phyloP scores from a whole-genome alignment of 2,329 filamentous ascomycete species.

The Leptodontidium sp. region DNA sequence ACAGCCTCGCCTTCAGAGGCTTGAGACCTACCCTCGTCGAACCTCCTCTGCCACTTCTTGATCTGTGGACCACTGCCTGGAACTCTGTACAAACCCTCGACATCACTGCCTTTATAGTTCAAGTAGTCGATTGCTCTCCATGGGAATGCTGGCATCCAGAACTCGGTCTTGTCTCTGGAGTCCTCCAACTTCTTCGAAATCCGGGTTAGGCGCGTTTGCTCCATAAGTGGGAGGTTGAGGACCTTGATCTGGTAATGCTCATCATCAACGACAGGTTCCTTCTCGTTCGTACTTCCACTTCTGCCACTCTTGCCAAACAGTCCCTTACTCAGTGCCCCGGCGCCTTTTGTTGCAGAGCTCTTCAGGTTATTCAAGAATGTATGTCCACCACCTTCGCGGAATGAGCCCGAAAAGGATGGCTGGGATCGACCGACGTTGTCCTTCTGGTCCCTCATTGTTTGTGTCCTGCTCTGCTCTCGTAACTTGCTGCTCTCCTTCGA shows the following conservation, averaged over 20 bases:
- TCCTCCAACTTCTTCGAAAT: slow-evolving; percentile 90
- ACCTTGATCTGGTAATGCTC: slow-evolving; percentile 86
- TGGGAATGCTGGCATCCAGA: slow-evolving; percentile 97
- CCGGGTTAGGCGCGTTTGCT: slow-evolving; percentile 88
- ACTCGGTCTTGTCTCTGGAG: slow-evolving; percentile 94
- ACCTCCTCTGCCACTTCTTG: slow-evolving; percentile 91
- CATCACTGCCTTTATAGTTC: slow-evolving; percentile 92
- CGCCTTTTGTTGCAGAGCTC: slow-evolving; percentile 75
- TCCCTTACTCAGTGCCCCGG: slow-evolving; percentile 82
- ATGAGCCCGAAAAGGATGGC: slow-evolving; percentile 57
- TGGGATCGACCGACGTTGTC: slow-evolving; percentile 35
- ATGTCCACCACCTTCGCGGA: slow-evolving; percentile 66
- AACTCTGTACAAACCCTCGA: slow-evolving; percentile 91
- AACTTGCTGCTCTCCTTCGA: slow-evolving; percentile 51
- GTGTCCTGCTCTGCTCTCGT: slow-evolving; percentile 42
- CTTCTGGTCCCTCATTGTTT: slow-evolving; percentile 48
- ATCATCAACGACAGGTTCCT: slow-evolving; percentile 72
- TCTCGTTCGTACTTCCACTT: slow-evolving; percentile 74
- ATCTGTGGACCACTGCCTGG: slow-evolving; percentile 90
- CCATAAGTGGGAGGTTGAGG: slow-evolving; percentile 84
- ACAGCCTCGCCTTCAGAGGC: neutral
- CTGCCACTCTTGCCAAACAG: slow-evolving; percentile 81
- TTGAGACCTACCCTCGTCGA: slow-evolving; percentile 74
- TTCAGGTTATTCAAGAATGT: slow-evolving; percentile 78
- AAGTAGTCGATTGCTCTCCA: slow-evolving; percentile 97